Base-by-base conservation (phyloP, 768 basidiomycete genomes). In the Neoboletus magnificus region DNA sequence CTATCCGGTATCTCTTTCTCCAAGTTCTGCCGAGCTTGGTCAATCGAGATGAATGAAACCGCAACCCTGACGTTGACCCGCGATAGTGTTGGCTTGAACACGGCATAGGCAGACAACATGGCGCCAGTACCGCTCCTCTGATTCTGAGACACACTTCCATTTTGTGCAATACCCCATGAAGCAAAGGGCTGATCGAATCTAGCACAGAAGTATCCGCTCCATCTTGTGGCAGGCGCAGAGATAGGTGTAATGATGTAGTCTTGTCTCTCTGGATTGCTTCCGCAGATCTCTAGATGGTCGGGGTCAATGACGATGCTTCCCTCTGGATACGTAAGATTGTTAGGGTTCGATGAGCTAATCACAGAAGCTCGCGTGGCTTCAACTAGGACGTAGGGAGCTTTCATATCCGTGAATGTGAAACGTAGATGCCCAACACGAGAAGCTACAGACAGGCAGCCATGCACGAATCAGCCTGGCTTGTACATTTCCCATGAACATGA, bases 381-480 rank as follows among this genome's bases (percentile, higher is more conserved):
- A 12, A 92, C 64, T 20, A 90, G 71, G 44, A 91, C 73, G 52
- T 86, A 87, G 0, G 86, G 86, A 47, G 64, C 12, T 6, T 60
- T 48, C 7, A 74, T 72, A n/a, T 64, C 60, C 9, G 68, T 66
- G 71, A 88, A 91, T 0, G 83, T 84, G 68, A 89, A 88, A 3
- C 85, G 79, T 1, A 91, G 74, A 66, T 91, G 87, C 0, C 86
- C 89, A 4, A 87, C 87, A 9, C 86, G 80, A 8, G 89, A 90
- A 8, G 87, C 88, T 90, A 25, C 29, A 37, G 32, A 36, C 36
- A 52, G 10, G 33, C 1, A 6, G 46, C 2, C 30, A 46, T 13
- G 16, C 22, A 49, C 16, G 43, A 40, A 32, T 61, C 27, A 63
- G 56, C 32, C 22, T 36, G 25, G 27, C 18, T 9, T 46, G 27